A percentile compares a stretch with the other conserved stretches of the same genome.
Evolutionary conservation across 805 yeast genomes (phyloP).

Genomic region (Candida qinlingensis): DNA sequence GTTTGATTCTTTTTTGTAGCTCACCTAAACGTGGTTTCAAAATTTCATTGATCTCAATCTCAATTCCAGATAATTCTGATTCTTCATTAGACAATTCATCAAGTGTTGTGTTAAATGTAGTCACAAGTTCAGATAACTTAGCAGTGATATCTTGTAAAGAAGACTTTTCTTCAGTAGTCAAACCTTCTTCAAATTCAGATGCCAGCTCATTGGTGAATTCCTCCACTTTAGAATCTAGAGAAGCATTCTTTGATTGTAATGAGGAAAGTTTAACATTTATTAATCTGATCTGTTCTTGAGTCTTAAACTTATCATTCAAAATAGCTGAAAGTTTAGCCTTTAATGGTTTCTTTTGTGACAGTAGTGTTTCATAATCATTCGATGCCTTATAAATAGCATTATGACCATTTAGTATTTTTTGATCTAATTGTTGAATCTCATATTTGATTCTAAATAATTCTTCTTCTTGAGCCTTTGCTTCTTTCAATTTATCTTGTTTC

Average conservation of each 20-base stretch:
- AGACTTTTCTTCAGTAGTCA: conserved; percentile 44
- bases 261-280: conserved; percentile 7
- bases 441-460: conserved; percentile 35
- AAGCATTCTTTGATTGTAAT: neutral
- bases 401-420: conserved; percentile 44
- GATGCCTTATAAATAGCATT: conserved; percentile 34
- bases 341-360: conserved; percentile 37
- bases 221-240: conserved; percentile 32
- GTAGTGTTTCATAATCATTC: conserved; percentile 37
- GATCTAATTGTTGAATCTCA: conserved; percentile 41
- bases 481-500: conserved; percentile 47
- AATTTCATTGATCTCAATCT: conserved; percentile 55
- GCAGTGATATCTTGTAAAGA: conserved; percentile 32
- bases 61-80: conserved; percentile 38
- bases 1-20: conserved; percentile 24
- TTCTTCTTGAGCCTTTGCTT: conserved; percentile 35
- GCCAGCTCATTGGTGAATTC: conserved; percentile 41
- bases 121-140: conserved; percentile 35
- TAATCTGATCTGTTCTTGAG: conserved; percentile 37
- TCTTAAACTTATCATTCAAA: conserved; percentile 35
- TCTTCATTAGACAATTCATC: conserved; percentile 40
- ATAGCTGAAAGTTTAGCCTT: conserved; percentile 38
- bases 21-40: conserved; percentile 47
- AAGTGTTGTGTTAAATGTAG: conserved; percentile 35
- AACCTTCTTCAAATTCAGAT: conserved; percentile 47